Percentiles rank a stretch among this genome's conserved stretches.
Conservation (phyloP, 345 rosid genomes). For the Populus simonii region DNA sequence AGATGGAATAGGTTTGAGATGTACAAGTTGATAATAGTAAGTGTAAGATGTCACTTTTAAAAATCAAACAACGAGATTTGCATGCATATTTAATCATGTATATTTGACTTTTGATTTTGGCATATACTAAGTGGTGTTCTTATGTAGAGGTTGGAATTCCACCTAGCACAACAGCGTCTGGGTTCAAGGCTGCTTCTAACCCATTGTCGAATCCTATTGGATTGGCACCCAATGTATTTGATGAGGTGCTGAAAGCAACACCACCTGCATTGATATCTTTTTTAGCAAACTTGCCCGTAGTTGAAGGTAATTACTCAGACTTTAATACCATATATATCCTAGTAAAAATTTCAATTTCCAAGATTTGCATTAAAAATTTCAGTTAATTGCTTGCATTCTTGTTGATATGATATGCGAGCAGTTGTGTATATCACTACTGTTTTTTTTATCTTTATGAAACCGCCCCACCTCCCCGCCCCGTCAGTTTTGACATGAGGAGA, state of each 20-base stretch:
- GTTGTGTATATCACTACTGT: background rate
- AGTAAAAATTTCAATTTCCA: no score
- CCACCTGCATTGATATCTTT: slow-evolving; percentile 72
- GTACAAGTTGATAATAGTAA: no score
- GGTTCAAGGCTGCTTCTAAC: slow-evolving; percentile 27
- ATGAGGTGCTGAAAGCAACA: slow-evolving; percentile 73
- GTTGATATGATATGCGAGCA: background rate
- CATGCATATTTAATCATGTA: background rate
- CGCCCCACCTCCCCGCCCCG: no score
- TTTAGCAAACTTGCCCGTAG: slow-evolving; percentile 66
- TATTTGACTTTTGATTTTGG: background rate
- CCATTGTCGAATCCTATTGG: slow-evolving; percentile 40
- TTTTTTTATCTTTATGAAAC: background rate
- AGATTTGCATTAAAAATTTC: background rate
- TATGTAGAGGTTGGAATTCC: slow-evolving; percentile 39
- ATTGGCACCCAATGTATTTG: slow-evolving; percentile 37
- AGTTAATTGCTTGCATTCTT: background rate
- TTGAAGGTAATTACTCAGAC: slow-evolving; percentile 49
- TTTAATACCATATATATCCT: background rate
- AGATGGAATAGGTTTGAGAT: no score
- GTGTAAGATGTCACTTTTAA: no score
- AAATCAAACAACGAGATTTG: no score
- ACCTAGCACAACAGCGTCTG: slow-evolving; percentile 10
- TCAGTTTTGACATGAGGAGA: slow-evolving; percentile 4
- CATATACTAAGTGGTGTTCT: slow-evolving; percentile 11